Evolutionary conservation across 176 grass and related monocot genomes (phyloP), one percentile per base, ranked within the genome.

Genomic region (Oryza glaberrima): DNA sequence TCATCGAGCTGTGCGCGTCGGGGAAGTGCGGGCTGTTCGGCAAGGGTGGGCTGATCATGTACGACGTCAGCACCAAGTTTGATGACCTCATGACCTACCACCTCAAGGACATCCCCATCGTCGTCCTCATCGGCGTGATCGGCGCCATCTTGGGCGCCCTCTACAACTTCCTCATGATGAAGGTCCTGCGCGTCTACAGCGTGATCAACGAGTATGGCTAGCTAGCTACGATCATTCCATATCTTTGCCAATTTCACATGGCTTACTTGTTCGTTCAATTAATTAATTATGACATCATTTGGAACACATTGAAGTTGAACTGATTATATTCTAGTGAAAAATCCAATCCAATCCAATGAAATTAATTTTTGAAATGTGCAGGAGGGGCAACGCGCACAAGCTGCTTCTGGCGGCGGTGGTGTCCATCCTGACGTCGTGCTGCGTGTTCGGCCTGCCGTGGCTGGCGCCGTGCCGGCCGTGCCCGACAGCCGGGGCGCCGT

Each of bases 141-240:
- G 96, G 96, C 4, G 96, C 91, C 40, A 35, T 93, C 22, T 79
- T 98, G 12, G 96, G 96, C 38, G 77, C 65, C n/a, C 73, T 92
- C 90, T 98, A 98, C 87, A 98, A 98, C 78, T 94, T 90, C 52
- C 89, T 98, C 56, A 98, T 98, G 96, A 77, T 78, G 0, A 95
- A 89, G 3, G 84, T 91, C 6, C 85, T 98, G 19, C 87, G 81
- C 4, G 12, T 90, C 73, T 95, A 91, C 87, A 88, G 34, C 77
- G 9, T 70, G 58, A 83, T 98, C 86, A 95, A 98, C 11, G 96
- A 95, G 95, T 94, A 92, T 6, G 90, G 4, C 8, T 69, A 9
- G 4, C 8, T 69, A 9, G 38, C 38, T 41, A 41, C 8, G 40
- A 41, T 41, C 40, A 41, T 41, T 58, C 17, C 5, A n/a, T 8